These are phyloP conservation scores for Arachnomyces sp. DNA, from an alignment of 2,329 filamentous ascomycete species.

Conservation along the genomic window DNA sequence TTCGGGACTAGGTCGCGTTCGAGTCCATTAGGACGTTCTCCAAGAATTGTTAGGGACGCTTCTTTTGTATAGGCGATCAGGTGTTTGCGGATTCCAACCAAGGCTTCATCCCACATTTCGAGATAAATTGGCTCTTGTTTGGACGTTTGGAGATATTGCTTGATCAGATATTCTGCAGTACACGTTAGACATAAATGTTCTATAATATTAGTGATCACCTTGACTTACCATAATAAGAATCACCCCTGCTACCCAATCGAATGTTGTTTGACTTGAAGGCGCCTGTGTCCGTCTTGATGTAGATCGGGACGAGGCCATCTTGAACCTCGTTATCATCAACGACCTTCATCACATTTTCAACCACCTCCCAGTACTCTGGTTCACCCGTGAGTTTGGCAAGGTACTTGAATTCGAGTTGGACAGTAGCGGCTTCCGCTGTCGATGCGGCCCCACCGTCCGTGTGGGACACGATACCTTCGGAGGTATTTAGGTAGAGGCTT, in stretches of 20 bases:
- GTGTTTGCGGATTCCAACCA: slow-evolving; percentile 81
- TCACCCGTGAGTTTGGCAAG: slow-evolving; percentile 91
- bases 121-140: slow-evolving; percentile 76
- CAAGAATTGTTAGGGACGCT: slow-evolving; percentile 78
- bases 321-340: slow-evolving; percentile 71
- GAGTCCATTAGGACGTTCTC: slow-evolving; percentile 71
- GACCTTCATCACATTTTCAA: slow-evolving; percentile 83
- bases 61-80: slow-evolving; percentile 80
- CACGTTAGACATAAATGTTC: not conserved
- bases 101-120: slow-evolving; percentile 85
- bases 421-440: slow-evolving; percentile 81
- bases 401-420: slow-evolving; percentile 97
- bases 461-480: slow-evolving; percentile 70
- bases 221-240: slow-evolving; percentile 73
- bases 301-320: slow-evolving; percentile 87
- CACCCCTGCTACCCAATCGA: slow-evolving; percentile 82
- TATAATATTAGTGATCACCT: not conserved
- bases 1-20: slow-evolving; percentile 62
- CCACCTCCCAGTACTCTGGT: slow-evolving; percentile 82
- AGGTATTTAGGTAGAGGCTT: slow-evolving; percentile 76
- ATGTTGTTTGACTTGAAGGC: slow-evolving; percentile 78
- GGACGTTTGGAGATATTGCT: slow-evolving; percentile 92
- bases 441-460: slow-evolving; percentile 80
- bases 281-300: slow-evolving; percentile 70
- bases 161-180: slow-evolving; percentile 76